Evolutionary conservation across 176 grass and related monocot genomes (phyloP).

Genomic region (Elaeis guineensis): DNA sequence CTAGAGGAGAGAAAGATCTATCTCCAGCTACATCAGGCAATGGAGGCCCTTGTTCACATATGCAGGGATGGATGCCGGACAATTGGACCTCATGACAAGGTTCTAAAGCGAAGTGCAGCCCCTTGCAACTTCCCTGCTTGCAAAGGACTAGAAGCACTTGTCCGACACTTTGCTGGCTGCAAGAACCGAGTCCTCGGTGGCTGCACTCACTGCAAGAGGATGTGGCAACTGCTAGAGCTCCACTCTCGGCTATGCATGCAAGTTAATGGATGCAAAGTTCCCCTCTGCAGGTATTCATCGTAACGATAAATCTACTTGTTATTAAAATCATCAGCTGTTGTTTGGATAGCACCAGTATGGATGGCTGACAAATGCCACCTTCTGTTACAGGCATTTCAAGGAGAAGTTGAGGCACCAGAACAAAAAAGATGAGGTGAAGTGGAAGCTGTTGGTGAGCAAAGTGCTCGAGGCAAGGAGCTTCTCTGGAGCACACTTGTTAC

Average conservation of each 20-base stretch:
- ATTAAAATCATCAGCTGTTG: too few species aligned
- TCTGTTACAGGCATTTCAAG: slow-evolving; percentile 16
- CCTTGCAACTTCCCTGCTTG: too few species aligned
- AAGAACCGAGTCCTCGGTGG: slow-evolving; percentile 18
- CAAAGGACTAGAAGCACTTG: slow-evolving; percentile 2
- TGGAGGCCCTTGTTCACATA: too few species aligned
- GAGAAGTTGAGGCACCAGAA: slow-evolving; percentile 10
- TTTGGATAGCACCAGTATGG: neutral
- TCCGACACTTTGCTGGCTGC: slow-evolving; percentile 24
- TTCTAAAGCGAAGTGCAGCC: too few species aligned
- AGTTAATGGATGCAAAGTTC: slow-evolving; percentile 11
- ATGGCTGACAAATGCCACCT: too few species aligned
- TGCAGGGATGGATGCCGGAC: too few species aligned
- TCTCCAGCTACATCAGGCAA: too few species aligned
- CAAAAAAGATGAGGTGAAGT: slow-evolving; percentile 26
- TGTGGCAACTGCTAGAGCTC: slow-evolving; percentile 28
- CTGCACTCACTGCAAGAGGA: slow-evolving; percentile 23
- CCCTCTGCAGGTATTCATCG: slow-evolving; percentile 18
- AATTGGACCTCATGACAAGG: too few species aligned
- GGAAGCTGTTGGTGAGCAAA: slow-evolving; percentile 20
- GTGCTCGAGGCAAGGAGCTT: slow-evolving; percentile 9
- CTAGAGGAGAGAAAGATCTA: too few species aligned
- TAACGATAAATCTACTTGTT: neutral
- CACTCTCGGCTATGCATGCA: slow-evolving; percentile 11
- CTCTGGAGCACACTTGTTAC: neutral